These are phyloP conservation scores for Metschnikowia borealis DNA, from an alignment of 805 yeast species.

Conservation along the genomic window DNA sequence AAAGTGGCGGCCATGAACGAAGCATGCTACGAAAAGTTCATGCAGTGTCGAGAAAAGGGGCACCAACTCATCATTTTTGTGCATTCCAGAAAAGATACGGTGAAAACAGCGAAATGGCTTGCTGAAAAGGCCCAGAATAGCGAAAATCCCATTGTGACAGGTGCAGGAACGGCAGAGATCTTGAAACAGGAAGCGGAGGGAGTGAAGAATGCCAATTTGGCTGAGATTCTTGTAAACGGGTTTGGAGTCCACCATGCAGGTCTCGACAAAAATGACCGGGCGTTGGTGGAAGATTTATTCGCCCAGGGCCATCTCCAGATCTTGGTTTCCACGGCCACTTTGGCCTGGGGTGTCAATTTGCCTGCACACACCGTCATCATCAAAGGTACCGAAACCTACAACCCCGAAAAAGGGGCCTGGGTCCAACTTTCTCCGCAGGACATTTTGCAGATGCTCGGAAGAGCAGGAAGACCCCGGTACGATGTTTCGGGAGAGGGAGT, in stretches of 20 bases:
- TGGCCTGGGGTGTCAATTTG: slow-evolving; percentile 84
- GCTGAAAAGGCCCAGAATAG: slow-evolving; percentile 57
- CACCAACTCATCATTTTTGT: slow-evolving; percentile 88
- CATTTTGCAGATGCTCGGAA: slow-evolving; percentile 92
- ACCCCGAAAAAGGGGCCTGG: slow-evolving; percentile 90
- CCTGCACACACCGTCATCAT: slow-evolving; percentile 81
- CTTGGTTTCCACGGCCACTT: slow-evolving; percentile 74
- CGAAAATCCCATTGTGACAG: slow-evolving; percentile 28
- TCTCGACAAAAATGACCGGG: slow-evolving; percentile 64
- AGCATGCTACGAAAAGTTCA: slow-evolving; percentile 73
- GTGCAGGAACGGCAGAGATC: slow-evolving; percentile 58
- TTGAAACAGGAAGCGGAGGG: slow-evolving; percentile 58
- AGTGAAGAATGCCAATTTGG: slow-evolving; percentile 50
- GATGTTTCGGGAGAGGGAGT: slow-evolving; percentile 93
- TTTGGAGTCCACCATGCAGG: slow-evolving; percentile 95
- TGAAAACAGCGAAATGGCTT: slow-evolving; percentile 73
- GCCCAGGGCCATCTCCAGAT: slow-evolving; percentile 85
- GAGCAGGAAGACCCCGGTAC: slow-evolving; percentile 96
- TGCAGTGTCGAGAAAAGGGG: slow-evolving; percentile 55
- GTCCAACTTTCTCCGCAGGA: slow-evolving; percentile 91
- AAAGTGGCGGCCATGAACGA: slow-evolving; percentile 81
- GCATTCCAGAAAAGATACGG: slow-evolving; percentile 90
- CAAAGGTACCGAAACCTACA: slow-evolving; percentile 89
- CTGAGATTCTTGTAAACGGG: slow-evolving; percentile 62
- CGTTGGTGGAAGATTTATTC: slow-evolving; percentile 77